phyloP scores from a whole-genome alignment of 2,329 filamentous ascomycete genomes.

The Aciculosporium take region DNA sequence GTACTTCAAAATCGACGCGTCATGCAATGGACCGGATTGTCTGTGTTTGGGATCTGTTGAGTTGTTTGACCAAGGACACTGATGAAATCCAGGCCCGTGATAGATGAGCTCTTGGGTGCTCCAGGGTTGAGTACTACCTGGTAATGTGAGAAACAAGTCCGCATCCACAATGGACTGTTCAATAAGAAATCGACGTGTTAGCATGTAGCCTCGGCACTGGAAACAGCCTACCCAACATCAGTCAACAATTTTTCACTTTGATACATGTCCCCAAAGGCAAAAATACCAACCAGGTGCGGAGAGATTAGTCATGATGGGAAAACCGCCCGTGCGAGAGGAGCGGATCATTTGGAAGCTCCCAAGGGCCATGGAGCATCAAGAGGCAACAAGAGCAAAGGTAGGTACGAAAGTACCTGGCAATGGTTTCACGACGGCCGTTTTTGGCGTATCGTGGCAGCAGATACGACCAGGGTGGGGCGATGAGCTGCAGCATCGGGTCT shows the following conservation, averaged over 20 bases:
- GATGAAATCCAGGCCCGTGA: too few species aligned
- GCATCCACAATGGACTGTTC: not conserved
- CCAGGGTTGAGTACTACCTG: too few species aligned
- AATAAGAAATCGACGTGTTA: not conserved
- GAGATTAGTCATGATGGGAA: too few species aligned
- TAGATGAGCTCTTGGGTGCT: too few species aligned
- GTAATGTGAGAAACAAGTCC: too few species aligned
- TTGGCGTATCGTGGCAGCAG: conserved; percentile 3
- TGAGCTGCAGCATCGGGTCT: conserved; percentile 3
- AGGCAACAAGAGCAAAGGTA: not conserved
- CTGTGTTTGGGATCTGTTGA: not conserved
- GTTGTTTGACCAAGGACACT: too few species aligned
- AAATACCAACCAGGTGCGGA: not conserved
- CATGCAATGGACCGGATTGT: not conserved
- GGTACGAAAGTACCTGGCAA: not conserved
- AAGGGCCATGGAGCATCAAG: not conserved
- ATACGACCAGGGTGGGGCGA: conserved; percentile 3
- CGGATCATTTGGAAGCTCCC: not conserved
- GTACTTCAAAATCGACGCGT: not conserved
- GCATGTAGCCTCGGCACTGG: not conserved
- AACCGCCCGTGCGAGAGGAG: too few species aligned
- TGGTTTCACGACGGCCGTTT: conserved; percentile 4
- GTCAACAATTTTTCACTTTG: too few species aligned
- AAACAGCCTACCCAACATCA: too few species aligned
- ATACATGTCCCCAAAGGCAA: not conserved